These are phyloP conservation scores for Spizellomyces sp. DNA, from an alignment of 192 early-diverging fungal species.

Conservation along the genomic window DNA sequence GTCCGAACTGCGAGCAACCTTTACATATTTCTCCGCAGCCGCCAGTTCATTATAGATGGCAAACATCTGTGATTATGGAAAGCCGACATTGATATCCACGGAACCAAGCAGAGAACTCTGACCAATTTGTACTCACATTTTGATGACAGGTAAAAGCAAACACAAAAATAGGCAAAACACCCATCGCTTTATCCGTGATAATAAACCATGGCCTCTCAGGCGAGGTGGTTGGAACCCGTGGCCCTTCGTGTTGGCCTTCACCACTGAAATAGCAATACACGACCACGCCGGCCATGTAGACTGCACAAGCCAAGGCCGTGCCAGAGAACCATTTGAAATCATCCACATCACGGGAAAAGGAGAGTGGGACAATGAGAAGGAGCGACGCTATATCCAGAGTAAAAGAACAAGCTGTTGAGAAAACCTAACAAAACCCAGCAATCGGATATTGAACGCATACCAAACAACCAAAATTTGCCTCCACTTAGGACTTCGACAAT, in stretches of 20 bases:
- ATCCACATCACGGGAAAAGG: constrained; percentile 75
- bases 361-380: constrained; percentile 66
- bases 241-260: not conserved
- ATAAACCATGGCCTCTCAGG: constrained; percentile 40
- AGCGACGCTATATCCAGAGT: constrained; percentile 54
- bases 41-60: constrained; percentile 31
- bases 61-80: constrained; percentile 13
- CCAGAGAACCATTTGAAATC: constrained; percentile 80
- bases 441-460: not conserved
- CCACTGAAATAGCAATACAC: constrained; percentile 54
- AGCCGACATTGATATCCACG: too few relatives aligned
- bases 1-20: constrained; percentile 73
- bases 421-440: not conserved
- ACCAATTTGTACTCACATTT: constrained; percentile 54
- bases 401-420: too few relatives aligned
- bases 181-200: constrained; percentile 69
- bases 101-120: too few relatives aligned
- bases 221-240: not conserved
- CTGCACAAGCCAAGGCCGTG: constrained; percentile 70
- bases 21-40: constrained; percentile 58
- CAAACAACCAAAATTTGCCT: constrained; percentile 69
- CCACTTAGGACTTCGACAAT: constrained; percentile 2
- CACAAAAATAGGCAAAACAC: constrained; percentile 83
- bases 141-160: constrained; percentile 97
- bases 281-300: constrained; percentile 76